Evolutionary conservation across 2,329 filamentous ascomycete genomes (phyloP).

Genomic region (Orbilia blumenaviensis): DNA sequence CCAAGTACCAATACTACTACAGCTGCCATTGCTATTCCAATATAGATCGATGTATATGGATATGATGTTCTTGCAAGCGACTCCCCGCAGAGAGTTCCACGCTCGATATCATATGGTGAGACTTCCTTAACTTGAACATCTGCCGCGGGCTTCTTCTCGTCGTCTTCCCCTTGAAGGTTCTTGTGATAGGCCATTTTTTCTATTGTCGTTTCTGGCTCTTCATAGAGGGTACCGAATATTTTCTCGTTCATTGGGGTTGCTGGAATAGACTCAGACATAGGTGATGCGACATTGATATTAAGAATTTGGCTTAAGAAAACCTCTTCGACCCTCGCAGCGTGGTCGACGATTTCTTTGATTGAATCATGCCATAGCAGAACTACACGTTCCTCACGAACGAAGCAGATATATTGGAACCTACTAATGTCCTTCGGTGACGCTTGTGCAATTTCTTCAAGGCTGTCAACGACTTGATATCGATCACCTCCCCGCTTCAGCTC

Average conservation of each 20-base stretch:
- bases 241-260: not conserved
- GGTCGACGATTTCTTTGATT: conserved; percentile 61
- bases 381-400: conserved; percentile 62
- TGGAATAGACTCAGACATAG: not conserved
- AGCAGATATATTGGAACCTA: conserved; percentile 63
- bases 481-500: conserved; percentile 62
- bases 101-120: conserved; percentile 32
- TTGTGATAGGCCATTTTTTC: conserved; percentile 39
- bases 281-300: conserved; percentile 27
- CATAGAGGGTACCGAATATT: conserved; percentile 30
- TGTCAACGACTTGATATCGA: conserved; percentile 64
- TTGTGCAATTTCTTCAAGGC: conserved; percentile 61
- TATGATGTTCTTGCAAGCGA: conserved; percentile 19
- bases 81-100: conserved; percentile 24
- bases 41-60: conserved; percentile 31
- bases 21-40: conserved; percentile 36
- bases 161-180: conserved; percentile 4
- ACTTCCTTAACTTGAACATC: conserved; percentile 7
- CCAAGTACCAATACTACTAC: conserved; percentile 29
- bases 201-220: conserved; percentile 31
- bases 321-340: conserved; percentile 59
- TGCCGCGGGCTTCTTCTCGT: not conserved
- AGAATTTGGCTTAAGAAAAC: conserved; percentile 50
- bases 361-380: conserved; percentile 64
- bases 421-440: conserved; percentile 61